These are phyloP conservation scores for Pseudovirgaria hyperparasitica DNA, from an alignment of 2,329 filamentous ascomycete genomes.

Conservation along the genomic window DNA sequence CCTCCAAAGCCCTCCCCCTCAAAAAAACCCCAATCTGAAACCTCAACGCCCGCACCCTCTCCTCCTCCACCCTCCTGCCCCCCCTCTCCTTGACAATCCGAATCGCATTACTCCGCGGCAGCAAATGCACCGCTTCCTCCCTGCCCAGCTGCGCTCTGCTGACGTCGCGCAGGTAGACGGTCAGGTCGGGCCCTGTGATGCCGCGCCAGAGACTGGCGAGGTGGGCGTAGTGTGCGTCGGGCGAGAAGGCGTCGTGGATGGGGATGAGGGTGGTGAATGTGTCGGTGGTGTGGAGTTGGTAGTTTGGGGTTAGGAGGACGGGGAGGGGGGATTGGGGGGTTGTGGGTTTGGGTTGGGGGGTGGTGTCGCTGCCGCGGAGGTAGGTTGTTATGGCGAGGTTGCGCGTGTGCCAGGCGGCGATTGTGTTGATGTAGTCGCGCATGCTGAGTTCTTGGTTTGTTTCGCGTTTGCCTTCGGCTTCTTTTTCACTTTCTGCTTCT, in stretches of 20 bases:
- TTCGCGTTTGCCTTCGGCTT: slow-evolving; percentile 5
- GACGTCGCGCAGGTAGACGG: slow-evolving; percentile 49
- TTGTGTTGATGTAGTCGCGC: too few relatives aligned
- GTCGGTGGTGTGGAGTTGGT: slow-evolving; percentile 69
- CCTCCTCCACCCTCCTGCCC: slow-evolving; percentile 18
- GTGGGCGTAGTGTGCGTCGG: slow-evolving; percentile 95
- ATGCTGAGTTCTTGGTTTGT: too few relatives aligned
- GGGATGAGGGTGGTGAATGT: slow-evolving; percentile 60
- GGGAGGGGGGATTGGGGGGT: slow-evolving; percentile 44
- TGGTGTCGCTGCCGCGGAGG: slow-evolving; percentile 6
- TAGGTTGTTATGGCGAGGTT: too few relatives aligned
- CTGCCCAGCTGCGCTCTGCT: slow-evolving; percentile 14
- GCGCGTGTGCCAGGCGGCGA: slow-evolving; percentile 7
- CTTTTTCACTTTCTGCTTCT: slow-evolving; percentile 1
- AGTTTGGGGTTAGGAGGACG: slow-evolving; percentile 65
- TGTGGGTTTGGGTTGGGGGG: slow-evolving; percentile 12
- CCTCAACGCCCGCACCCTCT: slow-evolving; percentile 14
- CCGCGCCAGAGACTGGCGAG: slow-evolving; percentile 89
- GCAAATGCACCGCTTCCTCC: slow-evolving; percentile 29
- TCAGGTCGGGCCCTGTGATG: slow-evolving; percentile 68
- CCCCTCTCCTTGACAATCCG: too few relatives aligned
- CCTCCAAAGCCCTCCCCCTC: too few relatives aligned
- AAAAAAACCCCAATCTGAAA: slow-evolving; percentile 13
- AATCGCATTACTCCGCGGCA: too few relatives aligned
- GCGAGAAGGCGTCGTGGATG: slow-evolving; percentile 63